Evolutionary conservation across 2,329 filamentous ascomycete genomes (phyloP).

Genomic region (Botrytis fabae): DNA sequence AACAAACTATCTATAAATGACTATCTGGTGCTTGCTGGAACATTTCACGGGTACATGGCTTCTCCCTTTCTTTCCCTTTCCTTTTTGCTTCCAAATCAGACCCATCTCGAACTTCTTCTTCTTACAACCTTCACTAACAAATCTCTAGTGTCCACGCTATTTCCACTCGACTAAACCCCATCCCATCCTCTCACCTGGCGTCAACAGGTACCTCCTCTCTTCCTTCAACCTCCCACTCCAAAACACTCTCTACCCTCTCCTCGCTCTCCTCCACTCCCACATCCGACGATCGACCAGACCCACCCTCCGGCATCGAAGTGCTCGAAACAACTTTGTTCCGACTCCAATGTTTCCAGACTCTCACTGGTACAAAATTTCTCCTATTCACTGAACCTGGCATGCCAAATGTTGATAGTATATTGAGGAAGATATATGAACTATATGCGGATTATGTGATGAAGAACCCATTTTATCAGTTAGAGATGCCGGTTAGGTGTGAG

Average conservation of each 20-base stretch:
- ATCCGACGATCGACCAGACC: constrained; percentile 53
- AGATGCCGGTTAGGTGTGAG: constrained; percentile 96
- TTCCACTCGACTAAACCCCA: constrained; percentile 26
- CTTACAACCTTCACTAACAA: constrained; percentile 21
- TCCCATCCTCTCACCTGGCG: constrained; percentile 13
- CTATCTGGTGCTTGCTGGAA: constrained; percentile 93
- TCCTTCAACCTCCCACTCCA: constrained; percentile 61
- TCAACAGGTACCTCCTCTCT: constrained; percentile 22
- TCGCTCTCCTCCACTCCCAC: constrained; percentile 50
- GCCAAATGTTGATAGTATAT: constrained; percentile 80
- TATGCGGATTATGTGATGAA: constrained; percentile 99
- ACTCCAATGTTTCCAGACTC: constrained; percentile 91
- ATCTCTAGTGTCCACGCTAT: constrained; percentile 64
- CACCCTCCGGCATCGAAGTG: constrained; percentile 80
- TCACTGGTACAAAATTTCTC: constrained; percentile 93
- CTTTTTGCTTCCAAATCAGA: constrained; percentile 26
- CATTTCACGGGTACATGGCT: constrained; percentile 84
- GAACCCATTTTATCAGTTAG: constrained; percentile 96
- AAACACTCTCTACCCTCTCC: constrained; percentile 63
- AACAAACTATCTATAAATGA: constrained; percentile 92
- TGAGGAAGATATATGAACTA: constrained; percentile 86
- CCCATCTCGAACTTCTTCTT: neutral
- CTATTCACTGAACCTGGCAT: constrained; percentile 78
- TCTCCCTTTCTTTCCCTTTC: constrained; percentile 39
- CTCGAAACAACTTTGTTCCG: constrained; percentile 94